Conservation (phyloP, 495 filamentous ascomycete genomes). For the Penicillium goetzii region DNA sequence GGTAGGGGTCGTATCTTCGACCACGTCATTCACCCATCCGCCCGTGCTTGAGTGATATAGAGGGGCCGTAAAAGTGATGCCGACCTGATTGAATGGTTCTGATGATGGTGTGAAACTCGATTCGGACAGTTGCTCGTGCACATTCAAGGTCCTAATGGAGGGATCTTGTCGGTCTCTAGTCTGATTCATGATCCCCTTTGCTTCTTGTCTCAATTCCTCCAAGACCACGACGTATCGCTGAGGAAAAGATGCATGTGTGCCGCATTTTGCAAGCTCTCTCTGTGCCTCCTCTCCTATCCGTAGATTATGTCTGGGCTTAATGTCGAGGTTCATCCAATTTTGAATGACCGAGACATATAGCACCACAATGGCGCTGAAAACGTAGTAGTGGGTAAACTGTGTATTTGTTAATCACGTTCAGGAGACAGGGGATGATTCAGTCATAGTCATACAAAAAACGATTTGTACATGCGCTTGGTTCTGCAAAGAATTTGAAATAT, state of each 20-base stretch:
- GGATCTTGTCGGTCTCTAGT: not conserved
- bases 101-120: not conserved
- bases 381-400: not conserved
- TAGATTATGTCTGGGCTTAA: not conserved
- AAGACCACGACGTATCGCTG: not conserved
- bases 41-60: constrained; percentile 8
- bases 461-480: not conserved
- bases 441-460: not conserved
- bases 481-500: not conserved
- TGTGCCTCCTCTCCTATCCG: not conserved
- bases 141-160: not conserved
- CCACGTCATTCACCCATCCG: constrained; percentile 20
- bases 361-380: not conserved
- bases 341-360: not conserved
- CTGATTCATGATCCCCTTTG: not conserved
- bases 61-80: not conserved
- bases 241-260: not conserved
- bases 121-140: not conserved
- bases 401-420: not conserved
- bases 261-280: not conserved
- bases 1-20: constrained; percentile 21
- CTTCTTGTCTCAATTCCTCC: not conserved
- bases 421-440: not conserved
- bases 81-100: not conserved
- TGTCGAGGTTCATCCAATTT: not conserved